A percentile compares a stretch with the other conserved stretches of the same genome.
Conservation (phyloP, 495 filamentous ascomycete genomes). For the Apodospora peruviana region DNA sequence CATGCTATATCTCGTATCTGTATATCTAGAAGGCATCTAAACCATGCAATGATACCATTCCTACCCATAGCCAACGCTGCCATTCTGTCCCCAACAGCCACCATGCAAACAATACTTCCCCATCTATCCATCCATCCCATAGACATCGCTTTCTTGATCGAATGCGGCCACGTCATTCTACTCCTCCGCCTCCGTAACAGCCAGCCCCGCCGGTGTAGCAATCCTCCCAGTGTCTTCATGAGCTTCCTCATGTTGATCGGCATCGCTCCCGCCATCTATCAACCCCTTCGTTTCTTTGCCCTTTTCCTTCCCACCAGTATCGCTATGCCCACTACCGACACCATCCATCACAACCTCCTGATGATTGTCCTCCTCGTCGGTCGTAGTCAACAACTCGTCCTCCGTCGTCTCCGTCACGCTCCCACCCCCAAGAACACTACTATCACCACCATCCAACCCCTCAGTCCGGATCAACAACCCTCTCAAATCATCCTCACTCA, state of each 20-base stretch:
- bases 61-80: too few species aligned
- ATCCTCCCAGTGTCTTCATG: neutral
- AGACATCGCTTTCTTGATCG: too few species aligned
- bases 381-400: neutral
- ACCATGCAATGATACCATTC: too few species aligned
- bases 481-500: constrained; percentile 25
- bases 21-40: too few species aligned
- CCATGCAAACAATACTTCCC: too few species aligned
- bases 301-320: neutral
- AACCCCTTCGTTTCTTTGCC: neutral
- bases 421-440: neutral
- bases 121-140: too few species aligned
- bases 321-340: neutral
- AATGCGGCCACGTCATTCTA: neutral
- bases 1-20: too few species aligned
- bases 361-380: neutral
- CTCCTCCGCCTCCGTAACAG: neutral
- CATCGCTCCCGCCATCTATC: neutral
- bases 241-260: neutral
- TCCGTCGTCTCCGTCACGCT: neutral
- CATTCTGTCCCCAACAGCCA: too few species aligned
- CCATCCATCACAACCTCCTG: neutral
- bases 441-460: neutral
- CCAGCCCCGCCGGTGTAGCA: neutral
- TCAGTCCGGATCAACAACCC: neutral